Conservation (phyloP, 2,329 filamentous ascomycete genomes). For the Xenosphaeropsis pyriputrescens region DNA sequence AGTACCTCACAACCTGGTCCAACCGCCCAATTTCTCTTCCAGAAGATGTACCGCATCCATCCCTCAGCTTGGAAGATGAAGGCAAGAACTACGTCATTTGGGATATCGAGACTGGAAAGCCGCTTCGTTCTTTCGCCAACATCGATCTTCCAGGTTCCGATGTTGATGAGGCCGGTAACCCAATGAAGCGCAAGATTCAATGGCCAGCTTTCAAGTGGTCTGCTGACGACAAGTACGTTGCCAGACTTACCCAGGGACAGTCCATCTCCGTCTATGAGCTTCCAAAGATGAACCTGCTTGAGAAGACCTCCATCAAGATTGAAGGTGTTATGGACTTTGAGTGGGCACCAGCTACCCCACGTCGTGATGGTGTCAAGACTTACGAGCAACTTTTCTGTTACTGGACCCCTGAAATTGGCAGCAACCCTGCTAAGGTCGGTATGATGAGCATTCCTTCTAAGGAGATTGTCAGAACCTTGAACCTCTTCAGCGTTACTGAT, state of each 20-base stretch:
- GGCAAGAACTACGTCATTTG: slow-evolving; percentile 99
- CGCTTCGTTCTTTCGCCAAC: slow-evolving; percentile 85
- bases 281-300: slow-evolving; percentile 76
- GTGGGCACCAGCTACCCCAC: slow-evolving; percentile 77
- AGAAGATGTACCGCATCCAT: slow-evolving; percentile 63
- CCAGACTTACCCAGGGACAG: slow-evolving; percentile 73
- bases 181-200: slow-evolving; percentile 79
- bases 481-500: slow-evolving; percentile 95
- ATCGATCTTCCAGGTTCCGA: slow-evolving; percentile 59
- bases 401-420: slow-evolving; percentile 97
- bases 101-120: slow-evolving; percentile 83
- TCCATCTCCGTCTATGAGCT: slow-evolving; percentile 87
- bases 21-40: slow-evolving; percentile 85
- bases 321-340: slow-evolving; percentile 97
- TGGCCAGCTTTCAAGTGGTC: slow-evolving; percentile 99
- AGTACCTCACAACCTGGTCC: slow-evolving; percentile 93
- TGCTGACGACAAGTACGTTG: slow-evolving; percentile 91
- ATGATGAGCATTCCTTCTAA: slow-evolving; percentile 94
- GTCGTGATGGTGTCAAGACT: slow-evolving; percentile 71
- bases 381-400: slow-evolving; percentile 97
- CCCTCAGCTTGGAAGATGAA: slow-evolving; percentile 83
- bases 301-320: slow-evolving; percentile 88
- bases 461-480: slow-evolving; percentile 84
- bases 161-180: slow-evolving; percentile 44
- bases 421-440: slow-evolving; percentile 93